Evolutionary conservation across 768 basidiomycete species (phyloP), one percentile per base, ranked within the genome.

Genomic region (Hebeloma cylindrosporum): DNA sequence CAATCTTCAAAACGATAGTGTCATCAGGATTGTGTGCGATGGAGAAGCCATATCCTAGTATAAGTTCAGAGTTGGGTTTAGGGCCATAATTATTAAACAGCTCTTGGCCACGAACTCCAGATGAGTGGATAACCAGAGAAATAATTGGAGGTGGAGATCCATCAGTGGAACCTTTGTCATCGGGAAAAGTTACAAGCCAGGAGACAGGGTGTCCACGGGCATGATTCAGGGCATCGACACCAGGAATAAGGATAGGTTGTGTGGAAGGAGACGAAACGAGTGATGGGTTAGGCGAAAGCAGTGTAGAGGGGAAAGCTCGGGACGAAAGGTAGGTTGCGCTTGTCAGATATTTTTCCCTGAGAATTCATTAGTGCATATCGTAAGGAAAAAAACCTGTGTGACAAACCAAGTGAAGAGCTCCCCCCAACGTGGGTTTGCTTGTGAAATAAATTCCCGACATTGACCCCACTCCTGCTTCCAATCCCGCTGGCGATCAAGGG

Each of bases 11-110:
- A 1, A 87, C 72, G 54, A 94, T 85, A 0, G 86, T 88, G 58
- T 96, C 94, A 57, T 93, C 89, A 0, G 85, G 86, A 52, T 96
- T 96, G 21, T 80, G 51, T 1, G 76, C 68, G 3, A 94, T 60
- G 0, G 88, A 79, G 66, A 97, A 98, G 1, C 95, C 94, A 58
- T 96, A 97, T 4, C 89, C 92, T 3, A 97, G 75, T 34, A 97
- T 80, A 32, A 97, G 76, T 63, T 94, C 90, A 20, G 89, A 76
- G 62, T 95, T 94, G 0, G 91, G 82, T 60, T 96, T 96, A 0
- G 83, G 78, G 0, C 93, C 94, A 62, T 96, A 96, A 61, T 95
- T 95, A 68, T 93, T 95, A 68, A 85, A 82, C 14, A 94, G 68
- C 60, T 93, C 86, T 18, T 71, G 57, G 11, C 73, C 76, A 1